Percentiles rank a stretch among this genome's conserved stretches.
phyloP scores from a whole-genome alignment of 2,329 filamentous ascomycete genomes.

The Didymella pomorum region DNA sequence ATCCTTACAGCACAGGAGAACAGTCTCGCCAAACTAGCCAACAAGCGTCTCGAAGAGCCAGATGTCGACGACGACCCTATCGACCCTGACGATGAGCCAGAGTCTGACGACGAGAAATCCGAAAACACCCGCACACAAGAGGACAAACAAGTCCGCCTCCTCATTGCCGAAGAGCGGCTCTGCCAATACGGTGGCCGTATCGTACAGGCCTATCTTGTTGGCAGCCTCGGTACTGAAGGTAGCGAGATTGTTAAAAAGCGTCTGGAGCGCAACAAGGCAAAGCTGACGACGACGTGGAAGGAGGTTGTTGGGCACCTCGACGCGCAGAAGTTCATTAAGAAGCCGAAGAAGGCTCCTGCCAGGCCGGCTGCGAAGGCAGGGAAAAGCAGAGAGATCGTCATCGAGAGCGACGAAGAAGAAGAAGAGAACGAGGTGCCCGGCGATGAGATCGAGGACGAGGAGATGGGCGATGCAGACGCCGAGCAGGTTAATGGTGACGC shows the following conservation, averaged over 20 bases:
- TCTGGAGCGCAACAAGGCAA: slow-evolving; percentile 79
- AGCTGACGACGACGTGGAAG: slow-evolving; percentile 84
- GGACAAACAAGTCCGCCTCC: slow-evolving; percentile 67
- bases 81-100: slow-evolving; percentile 70
- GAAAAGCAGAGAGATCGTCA: slow-evolving; percentile 50
- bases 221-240: slow-evolving; percentile 70
- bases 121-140: slow-evolving; percentile 53
- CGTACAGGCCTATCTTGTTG: slow-evolving; percentile 78
- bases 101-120: slow-evolving; percentile 64
- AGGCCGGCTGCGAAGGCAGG: slow-evolving; percentile 56
- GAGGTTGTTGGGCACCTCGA: slow-evolving; percentile 85
- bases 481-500: slow-evolving; percentile 38
- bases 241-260: slow-evolving; percentile 68
- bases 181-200: slow-evolving; percentile 88
- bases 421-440: slow-evolving; percentile 40
- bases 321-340: slow-evolving; percentile 54
- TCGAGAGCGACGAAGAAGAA: slow-evolving; percentile 45
- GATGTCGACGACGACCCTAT: slow-evolving; percentile 76
- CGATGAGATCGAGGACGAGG: slow-evolving; percentile 48
- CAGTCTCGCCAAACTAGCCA: slow-evolving; percentile 58
- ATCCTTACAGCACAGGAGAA: slow-evolving; percentile 82
- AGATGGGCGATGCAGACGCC: slow-evolving; percentile 50
- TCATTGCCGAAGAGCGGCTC: slow-evolving; percentile 83
- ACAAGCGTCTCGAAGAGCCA: slow-evolving; percentile 51
- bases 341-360: slow-evolving; percentile 26